A percentile compares a stretch with the other conserved stretches of the same genome.
Evolutionary conservation across 305 asterid genomes (phyloP).

Genomic region (Striga hermonthica): DNA sequence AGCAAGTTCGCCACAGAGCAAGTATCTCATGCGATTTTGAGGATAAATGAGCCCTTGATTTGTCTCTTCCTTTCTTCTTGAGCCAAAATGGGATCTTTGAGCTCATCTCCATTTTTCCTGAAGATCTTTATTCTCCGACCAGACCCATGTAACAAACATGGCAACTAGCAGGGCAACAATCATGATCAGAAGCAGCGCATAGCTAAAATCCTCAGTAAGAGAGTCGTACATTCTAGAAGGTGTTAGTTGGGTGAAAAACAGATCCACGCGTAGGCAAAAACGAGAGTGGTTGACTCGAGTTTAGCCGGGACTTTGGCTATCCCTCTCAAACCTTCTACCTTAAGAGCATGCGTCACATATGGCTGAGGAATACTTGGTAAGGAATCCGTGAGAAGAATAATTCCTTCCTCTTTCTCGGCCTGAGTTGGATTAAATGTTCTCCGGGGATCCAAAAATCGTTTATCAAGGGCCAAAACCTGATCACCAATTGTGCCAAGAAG

Average conservation of each 20-base stretch:
- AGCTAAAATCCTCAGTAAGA: constrained; percentile 94
- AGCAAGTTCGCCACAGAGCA: constrained; percentile 2
- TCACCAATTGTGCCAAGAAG: constrained; percentile 93
- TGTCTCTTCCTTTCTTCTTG: no score
- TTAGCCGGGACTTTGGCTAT: constrained; percentile 75
- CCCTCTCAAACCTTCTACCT: constrained; percentile 92
- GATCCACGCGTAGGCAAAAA: constrained; percentile 82
- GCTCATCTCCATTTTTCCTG: constrained; percentile 96
- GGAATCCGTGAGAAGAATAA: constrained; percentile 90
- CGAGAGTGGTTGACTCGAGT: constrained; percentile 93
- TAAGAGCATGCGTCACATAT: constrained; percentile 75
- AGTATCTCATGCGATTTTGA: constrained; percentile 19
- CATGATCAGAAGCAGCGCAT: constrained; percentile 79
- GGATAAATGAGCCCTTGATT: constrained; percentile 21
- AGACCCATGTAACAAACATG: constrained; percentile 83
- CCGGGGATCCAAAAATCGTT: constrained; percentile 90
- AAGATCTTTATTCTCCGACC: constrained; percentile 90
- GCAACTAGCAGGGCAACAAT: constrained; percentile 78
- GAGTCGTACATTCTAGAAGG: constrained; percentile 96
- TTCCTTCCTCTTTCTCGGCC: constrained; percentile 99
- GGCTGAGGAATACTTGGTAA: constrained; percentile 96
- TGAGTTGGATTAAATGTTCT: constrained; percentile 82
- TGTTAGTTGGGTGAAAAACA: constrained; percentile 85
- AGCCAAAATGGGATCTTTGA: constrained; percentile 1
- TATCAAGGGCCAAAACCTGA: constrained; percentile 99